Conservation (phyloP, 2,329 filamentous ascomycete species). For the Scolecobasidium constrictum region DNA sequence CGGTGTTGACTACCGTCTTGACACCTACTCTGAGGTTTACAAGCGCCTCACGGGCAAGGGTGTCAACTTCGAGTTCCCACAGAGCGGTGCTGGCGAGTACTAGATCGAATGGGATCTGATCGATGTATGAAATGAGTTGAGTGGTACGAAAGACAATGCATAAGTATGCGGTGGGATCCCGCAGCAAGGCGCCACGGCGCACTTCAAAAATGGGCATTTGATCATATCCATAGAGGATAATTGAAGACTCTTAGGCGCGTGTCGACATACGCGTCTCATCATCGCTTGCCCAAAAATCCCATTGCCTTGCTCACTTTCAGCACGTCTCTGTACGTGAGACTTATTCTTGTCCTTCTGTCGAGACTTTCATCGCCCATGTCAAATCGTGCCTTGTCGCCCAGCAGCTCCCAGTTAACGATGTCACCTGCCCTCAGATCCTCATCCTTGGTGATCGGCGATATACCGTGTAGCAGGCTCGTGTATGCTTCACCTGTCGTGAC, state of each 20-base stretch:
- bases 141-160: not conserved
- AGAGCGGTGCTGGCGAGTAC: constrained; percentile 10
- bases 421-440: constrained; percentile 48
- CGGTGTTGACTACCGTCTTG: constrained; percentile 97
- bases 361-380: constrained; percentile 30
- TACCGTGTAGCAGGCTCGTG: constrained; percentile 62
- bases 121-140: not conserved
- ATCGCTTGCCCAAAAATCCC: constrained; percentile 45
- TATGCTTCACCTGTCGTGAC: constrained; percentile 62
- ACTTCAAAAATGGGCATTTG: too few species aligned
- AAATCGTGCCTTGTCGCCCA: constrained; percentile 33
- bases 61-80: constrained; percentile 96
- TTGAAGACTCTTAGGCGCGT: too few species aligned
- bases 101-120: not conserved
- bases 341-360: constrained; percentile 51
- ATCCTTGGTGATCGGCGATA: constrained; percentile 55
- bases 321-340: constrained; percentile 80
- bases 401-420: constrained; percentile 57
- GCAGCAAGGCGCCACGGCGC: too few species aligned
- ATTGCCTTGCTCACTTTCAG: constrained; percentile 64
- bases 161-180: too few species aligned
- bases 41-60: constrained; percentile 91
- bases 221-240: too few species aligned
- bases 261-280: too few species aligned
- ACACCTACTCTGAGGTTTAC: constrained; percentile 99